Evolutionary conservation across 106 monocot genomes (phyloP).

Genomic region (Xerophyta viscosa): DNA sequence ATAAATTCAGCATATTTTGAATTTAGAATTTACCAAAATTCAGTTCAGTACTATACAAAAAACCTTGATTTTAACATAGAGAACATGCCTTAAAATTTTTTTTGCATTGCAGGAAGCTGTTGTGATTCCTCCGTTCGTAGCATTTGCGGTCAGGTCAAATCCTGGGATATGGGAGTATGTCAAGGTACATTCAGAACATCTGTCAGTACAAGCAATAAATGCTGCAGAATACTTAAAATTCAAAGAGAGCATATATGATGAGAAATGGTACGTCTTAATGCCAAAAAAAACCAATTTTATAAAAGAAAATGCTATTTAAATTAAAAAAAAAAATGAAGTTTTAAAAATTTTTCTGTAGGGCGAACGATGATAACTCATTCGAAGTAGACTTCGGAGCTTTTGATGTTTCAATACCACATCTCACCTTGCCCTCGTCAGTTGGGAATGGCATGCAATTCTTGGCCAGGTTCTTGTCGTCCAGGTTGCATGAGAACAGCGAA

Average conservation of each 20-base stretch:
- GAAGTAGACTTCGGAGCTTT: slow-evolving; percentile 86
- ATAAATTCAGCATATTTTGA: too few relatives aligned
- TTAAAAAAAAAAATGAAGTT: too few relatives aligned
- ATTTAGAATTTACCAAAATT: too few relatives aligned
- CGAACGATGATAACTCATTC: slow-evolving; percentile 76
- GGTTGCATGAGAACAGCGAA: slow-evolving; percentile 24
- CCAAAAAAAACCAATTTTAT: too few relatives aligned
- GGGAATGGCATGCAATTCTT: slow-evolving; percentile 71
- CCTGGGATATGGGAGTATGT: slow-evolving; percentile 96
- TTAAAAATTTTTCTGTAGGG: too few relatives aligned
- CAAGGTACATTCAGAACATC: slow-evolving; percentile 66
- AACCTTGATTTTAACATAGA: too few relatives aligned
- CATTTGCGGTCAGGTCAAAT: slow-evolving; percentile 68
- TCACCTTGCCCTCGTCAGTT: slow-evolving; percentile 73
- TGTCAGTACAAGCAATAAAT: slow-evolving; percentile 66
- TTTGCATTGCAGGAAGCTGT: slow-evolving; percentile 58
- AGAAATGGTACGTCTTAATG: slow-evolving; percentile 58
- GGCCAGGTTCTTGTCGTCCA: slow-evolving; percentile 50
- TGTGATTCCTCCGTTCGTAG: slow-evolving; percentile 68
- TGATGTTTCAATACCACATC: slow-evolving; percentile 47
- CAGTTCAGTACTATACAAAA: too few relatives aligned
- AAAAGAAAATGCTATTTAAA: too few relatives aligned
- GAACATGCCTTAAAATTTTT: background rate
- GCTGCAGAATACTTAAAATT: slow-evolving; percentile 66
- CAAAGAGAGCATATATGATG: slow-evolving; percentile 74